Percentiles rank a stretch among this genome's conserved stretches.
phyloP scores from a whole-genome alignment of 2,329 filamentous ascomycete genomes.

The Talaromyces sp. region DNA sequence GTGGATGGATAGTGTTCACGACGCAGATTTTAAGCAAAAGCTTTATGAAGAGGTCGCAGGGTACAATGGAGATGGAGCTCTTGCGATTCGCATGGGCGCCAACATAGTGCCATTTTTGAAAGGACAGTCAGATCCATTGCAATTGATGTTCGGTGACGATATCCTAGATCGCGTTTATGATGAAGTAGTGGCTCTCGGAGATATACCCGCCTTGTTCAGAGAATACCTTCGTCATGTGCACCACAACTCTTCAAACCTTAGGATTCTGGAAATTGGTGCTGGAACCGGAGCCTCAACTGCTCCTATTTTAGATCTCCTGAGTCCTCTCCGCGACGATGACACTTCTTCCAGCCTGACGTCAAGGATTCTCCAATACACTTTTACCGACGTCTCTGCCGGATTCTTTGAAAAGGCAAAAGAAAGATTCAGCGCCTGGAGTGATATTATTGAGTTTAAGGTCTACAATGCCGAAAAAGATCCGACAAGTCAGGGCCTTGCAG shows the following conservation, averaged over 20 bases:
- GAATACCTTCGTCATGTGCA: conserved; percentile 23
- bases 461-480: conserved; percentile 33
- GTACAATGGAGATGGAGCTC: conserved; percentile 29
- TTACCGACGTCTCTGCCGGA: conserved; percentile 30
- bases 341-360: conserved; percentile 5
- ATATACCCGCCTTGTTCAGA: conserved; percentile 23
- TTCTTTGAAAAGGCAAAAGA: conserved; percentile 32
- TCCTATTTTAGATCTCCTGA: conserved; percentile 32
- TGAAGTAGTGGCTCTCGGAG: conserved; percentile 25
- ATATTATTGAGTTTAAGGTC: conserved; percentile 27
- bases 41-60: conserved; percentile 25
- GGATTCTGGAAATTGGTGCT: conserved; percentile 44
- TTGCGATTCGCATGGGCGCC: conserved; percentile 30
- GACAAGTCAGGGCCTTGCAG: conserved; percentile 29
- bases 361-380: conserved; percentile 24
- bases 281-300: conserved; percentile 45
- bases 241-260: conserved; percentile 23
- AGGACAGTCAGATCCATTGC: conserved; percentile 30
- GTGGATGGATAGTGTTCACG: conserved; percentile 22
- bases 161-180: conserved; percentile 31
- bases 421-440: conserved; percentile 25
- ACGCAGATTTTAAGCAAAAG: conserved; percentile 23
- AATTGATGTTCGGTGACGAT: conserved; percentile 35
- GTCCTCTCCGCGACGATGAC: conserved; percentile 6
- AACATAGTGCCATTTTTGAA: conserved; percentile 30